These are phyloP conservation scores for Kitagawia praeruptora DNA, from an alignment of 129 eudicot genomes.

Conservation along the genomic window DNA sequence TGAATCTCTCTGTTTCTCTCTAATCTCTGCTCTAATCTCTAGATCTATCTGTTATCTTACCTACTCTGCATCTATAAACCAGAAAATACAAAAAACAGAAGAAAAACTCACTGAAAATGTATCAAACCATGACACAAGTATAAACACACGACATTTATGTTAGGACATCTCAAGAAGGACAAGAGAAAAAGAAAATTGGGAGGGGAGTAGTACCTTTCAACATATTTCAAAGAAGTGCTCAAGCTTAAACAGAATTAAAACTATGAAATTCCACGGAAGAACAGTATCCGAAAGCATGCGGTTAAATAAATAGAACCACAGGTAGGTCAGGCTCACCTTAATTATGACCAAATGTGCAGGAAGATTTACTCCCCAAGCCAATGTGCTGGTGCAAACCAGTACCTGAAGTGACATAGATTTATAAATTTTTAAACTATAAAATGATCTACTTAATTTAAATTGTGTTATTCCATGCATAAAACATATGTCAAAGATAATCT, in stretches of 20 bases:
- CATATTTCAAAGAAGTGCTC: neutral
- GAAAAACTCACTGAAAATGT: too few relatives aligned
- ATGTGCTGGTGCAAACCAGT: slow-evolving; percentile 93
- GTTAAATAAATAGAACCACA: neutral
- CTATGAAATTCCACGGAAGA: neutral
- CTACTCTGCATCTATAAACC: too few relatives aligned
- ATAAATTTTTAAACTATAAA: neutral
- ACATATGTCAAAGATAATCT: neutral
- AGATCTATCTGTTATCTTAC: too few relatives aligned
- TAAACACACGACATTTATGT: neutral
- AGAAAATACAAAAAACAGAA: too few relatives aligned
- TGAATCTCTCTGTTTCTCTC: too few relatives aligned
- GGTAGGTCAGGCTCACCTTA: slow-evolving; percentile 52
- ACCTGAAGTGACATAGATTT: slow-evolving; percentile 38
- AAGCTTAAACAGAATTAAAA: neutral
- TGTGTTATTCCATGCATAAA: neutral
- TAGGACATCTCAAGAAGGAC: neutral
- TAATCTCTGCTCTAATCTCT: too few relatives aligned
- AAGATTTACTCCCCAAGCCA: slow-evolving; percentile 99
- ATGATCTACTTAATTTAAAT: neutral
- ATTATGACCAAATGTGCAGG: slow-evolving; percentile 94
- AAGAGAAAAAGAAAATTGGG: neutral
- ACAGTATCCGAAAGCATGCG: neutral
- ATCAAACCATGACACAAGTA: too few relatives aligned
- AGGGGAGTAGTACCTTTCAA: neutral